Base-by-base conservation (phyloP, 2,329 filamentous ascomycete genomes). In the Cadophora sp. region DNA sequence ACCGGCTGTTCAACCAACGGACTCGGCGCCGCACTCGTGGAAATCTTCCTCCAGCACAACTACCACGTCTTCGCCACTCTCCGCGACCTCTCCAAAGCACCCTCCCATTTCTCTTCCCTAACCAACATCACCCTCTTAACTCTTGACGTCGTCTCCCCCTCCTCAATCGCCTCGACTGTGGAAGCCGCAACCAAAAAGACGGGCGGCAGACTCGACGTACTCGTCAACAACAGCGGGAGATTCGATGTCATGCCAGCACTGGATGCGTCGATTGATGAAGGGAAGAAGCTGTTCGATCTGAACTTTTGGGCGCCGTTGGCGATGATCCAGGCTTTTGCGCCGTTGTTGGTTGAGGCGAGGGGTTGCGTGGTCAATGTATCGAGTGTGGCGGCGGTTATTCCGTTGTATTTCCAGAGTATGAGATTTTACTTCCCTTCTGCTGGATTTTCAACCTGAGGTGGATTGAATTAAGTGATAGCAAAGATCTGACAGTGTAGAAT, bases 61-160 rank as follows among this genome's bases (percentile, higher is more conserved):
- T 75, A 78, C 34, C 76, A 76, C 4, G 80, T 82, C 27, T 80
- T 81, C 65, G 81, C 80, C 2, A 80, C 80, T 0, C 78, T 76
- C 8, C 77, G 80, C 29, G 77, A 76, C 62, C 72, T 74, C 2
- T 70, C 74, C 34, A 81, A 80, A 65, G 70, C 79, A 12, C 43
- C 66, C 2, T 6, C 22, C 7, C 76, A 58, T 8, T 63, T 84
- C 53, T 76, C 80, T 22, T 77, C 77, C 12, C 65, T 82, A 9
- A 27, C 72, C 1, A 64, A 68, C 24, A 58, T 83, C 50, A 78
- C 81, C 26, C 76, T 79, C 16, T 68, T 83, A 19, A 55, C 72
- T 0, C 75, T 84, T 0, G 82, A 84, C 64, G 80, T 83, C 2
- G 77, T 77, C 3, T 77, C 77, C 19, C 34, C 73, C 3, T 68